Base-by-base conservation (phyloP, 495 filamentous ascomycete species). In the Poronia punctata region DNA sequence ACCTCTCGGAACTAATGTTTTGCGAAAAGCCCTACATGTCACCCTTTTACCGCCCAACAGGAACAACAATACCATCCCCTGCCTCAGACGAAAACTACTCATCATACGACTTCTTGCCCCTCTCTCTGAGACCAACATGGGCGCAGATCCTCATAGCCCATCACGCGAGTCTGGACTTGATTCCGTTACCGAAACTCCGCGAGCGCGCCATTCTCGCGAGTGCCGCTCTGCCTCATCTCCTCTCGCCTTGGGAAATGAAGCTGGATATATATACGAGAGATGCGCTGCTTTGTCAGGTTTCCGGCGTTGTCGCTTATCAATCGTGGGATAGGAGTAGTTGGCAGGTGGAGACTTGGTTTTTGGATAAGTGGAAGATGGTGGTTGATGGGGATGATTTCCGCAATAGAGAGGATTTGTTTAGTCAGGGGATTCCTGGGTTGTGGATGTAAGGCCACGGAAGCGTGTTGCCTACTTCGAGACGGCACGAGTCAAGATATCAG, bases 121-220 rank as follows among this genome's bases (percentile, higher is more conserved):
- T 28, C n/a, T 53, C 66, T 40, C 48, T 72, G 0, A 62, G 59
- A 30, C 68, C 67, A 0, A 72, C 68, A 2, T 50, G 64, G 25
- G 57, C 67, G 1, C 68, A 72, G 48, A 62, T 72, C 9, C 54
- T 72, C 5, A 54, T 64, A 25, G 60, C 65, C 7, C 68, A 70
- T 41, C 63, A 68, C 35, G 58, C 66, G 3, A 58, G 60, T 10
- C 43, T 72, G 8, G 68, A 71, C 34, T 35, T 72, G 8, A 56
- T 72, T 7, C 67, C 68, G 0, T 26, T 68, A n/a, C 68, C 68
- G 0, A 29, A 43, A 1, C 47, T 72, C 2, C 49, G 68, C 4
- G 59, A 60, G 9, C 40, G 65, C 2, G 62, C 56, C 0, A 67
- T 72, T 14, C 59, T 58, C 35, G 31, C 67, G 18, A 51, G 57